Evolutionary conservation across 192 early-diverging fungal genomes (phyloP).

Genomic region (Coemansia sp.): DNA sequence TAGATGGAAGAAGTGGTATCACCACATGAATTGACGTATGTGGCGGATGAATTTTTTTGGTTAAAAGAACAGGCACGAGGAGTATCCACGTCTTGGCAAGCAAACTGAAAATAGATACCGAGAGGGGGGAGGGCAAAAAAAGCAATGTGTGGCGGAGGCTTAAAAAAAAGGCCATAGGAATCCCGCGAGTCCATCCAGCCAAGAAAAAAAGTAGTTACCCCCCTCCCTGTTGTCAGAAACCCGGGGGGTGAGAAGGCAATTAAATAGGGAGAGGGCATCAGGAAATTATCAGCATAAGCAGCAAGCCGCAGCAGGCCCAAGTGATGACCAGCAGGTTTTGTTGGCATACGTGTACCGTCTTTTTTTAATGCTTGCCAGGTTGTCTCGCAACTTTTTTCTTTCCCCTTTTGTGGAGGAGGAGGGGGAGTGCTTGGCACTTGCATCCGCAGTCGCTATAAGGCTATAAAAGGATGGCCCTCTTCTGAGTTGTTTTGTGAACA

Average conservation of each 20-base stretch:
- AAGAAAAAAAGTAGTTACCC: not conserved
- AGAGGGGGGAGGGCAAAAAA: not conserved
- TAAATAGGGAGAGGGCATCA: slow-evolving; percentile 3
- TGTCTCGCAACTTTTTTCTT: slow-evolving; percentile 6
- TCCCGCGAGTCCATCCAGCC: not conserved
- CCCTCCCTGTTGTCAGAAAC: not conserved
- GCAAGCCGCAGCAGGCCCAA: slow-evolving; percentile 4
- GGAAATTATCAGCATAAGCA: slow-evolving; percentile 11
- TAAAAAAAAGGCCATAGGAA: not conserved
- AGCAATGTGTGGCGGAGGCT: slow-evolving; percentile 6
- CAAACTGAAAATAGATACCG: slow-evolving; percentile 6
- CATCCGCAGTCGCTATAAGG: slow-evolving; percentile 8
- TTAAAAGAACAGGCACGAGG: not conserved
- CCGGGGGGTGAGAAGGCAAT: not conserved
- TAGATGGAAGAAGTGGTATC: not conserved
- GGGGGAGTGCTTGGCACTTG: slow-evolving; percentile 4
- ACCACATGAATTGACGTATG: not conserved
- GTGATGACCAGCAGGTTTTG: slow-evolving; percentile 5
- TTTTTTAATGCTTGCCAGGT: not conserved
- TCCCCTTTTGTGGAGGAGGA: slow-evolving; percentile 1
- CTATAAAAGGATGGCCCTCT: slow-evolving; percentile 9
- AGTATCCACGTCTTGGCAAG: slow-evolving; percentile 1
- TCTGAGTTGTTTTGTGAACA: slow-evolving; percentile 1
- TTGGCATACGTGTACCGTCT: slow-evolving; percentile 8
- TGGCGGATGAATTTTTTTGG: not conserved